phyloP scores from a whole-genome alignment of 441 rosid genomes.

The Capsella rubella region DNA sequence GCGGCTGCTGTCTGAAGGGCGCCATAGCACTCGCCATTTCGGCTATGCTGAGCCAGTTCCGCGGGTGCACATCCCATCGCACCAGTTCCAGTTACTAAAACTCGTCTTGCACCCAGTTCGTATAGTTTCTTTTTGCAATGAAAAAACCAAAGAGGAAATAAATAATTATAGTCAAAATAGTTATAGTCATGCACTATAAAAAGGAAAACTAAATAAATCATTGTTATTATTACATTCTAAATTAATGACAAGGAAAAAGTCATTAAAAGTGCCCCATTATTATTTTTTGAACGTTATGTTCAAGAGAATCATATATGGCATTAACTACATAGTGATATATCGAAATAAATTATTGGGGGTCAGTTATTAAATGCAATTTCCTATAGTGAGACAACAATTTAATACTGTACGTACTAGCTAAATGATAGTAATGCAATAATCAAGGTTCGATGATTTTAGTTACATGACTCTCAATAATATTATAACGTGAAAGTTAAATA shows the following conservation, averaged over 20 bases:
- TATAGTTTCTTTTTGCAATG: slow-evolving; percentile 56
- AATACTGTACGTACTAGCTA: neutral
- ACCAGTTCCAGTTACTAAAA: slow-evolving; percentile 90
- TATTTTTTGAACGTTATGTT: neutral
- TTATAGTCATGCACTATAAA: neutral
- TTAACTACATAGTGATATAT: slow-evolving; percentile 22
- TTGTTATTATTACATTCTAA: neutral
- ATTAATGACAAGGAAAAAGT: neutral
- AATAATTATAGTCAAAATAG: neutral
- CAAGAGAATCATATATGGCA: slow-evolving; percentile 7
- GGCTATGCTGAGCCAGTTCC: slow-evolving; percentile 70
- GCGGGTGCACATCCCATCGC: slow-evolving; percentile 93
- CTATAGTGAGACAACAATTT: slow-evolving; percentile 16
- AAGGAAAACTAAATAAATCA: neutral
- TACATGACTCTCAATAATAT: neutral
- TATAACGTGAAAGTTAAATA: neutral
- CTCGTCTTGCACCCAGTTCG: slow-evolving; percentile 77
- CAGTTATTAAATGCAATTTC: slow-evolving; percentile 29
- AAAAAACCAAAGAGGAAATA: neutral
- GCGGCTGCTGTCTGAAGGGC: slow-evolving; percentile 72
- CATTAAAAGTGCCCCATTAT: slow-evolving; percentile 6
- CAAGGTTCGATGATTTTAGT: neutral
- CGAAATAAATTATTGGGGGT: slow-evolving; percentile 21
- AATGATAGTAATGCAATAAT: neutral
- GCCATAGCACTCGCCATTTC: slow-evolving; percentile 68